Evolutionary conservation across 2,329 filamentous ascomycete species (phyloP).

Genomic region (Paecilomyces niveus): DNA sequence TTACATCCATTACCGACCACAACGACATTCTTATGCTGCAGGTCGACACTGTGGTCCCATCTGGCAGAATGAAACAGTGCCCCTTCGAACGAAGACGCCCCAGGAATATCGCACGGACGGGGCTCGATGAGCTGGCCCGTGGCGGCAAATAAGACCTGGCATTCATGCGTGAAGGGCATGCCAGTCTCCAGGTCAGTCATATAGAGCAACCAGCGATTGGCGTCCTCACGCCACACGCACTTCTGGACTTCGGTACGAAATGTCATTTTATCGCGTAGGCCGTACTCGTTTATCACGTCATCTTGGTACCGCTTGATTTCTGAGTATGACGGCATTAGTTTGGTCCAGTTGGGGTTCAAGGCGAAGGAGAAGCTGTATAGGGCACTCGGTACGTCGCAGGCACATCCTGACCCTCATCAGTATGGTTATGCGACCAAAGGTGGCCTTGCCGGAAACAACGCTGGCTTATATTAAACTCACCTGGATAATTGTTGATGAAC

Average conservation of each 20-base stretch:
- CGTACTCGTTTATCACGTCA: conserved; percentile 46
- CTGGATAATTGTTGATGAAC: conserved; percentile 57
- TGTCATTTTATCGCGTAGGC: conserved; percentile 52
- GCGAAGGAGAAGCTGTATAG: conserved; percentile 52
- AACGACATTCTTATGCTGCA: conserved; percentile 50
- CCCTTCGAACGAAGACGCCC: conserved; percentile 48
- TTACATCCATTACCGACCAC: conserved; percentile 54
- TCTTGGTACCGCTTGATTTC: conserved; percentile 49
- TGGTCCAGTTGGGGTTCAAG: conserved; percentile 46
- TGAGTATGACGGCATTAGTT: conserved; percentile 40
- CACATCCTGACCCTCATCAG: background rate
- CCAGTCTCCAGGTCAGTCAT: conserved; percentile 48
- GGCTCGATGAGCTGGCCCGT: conserved; percentile 53
- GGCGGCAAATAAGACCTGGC: conserved; percentile 49
- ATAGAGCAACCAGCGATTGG: conserved; percentile 4
- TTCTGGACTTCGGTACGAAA: conserved; percentile 43
- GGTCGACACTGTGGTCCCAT: conserved; percentile 48
- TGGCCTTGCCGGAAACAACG: conserved; percentile 16
- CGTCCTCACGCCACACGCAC: background rate
- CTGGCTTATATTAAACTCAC: conserved; percentile 48
- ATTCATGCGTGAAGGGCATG: conserved; percentile 30
- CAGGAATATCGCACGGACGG: conserved; percentile 42
- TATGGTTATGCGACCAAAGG: no score
- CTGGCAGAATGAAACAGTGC: conserved; percentile 52
- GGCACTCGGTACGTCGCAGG: background rate